Evolutionary conservation across 2,329 filamentous ascomycete species (phyloP).

Genomic region (Ploettnerulaceae sp.): DNA sequence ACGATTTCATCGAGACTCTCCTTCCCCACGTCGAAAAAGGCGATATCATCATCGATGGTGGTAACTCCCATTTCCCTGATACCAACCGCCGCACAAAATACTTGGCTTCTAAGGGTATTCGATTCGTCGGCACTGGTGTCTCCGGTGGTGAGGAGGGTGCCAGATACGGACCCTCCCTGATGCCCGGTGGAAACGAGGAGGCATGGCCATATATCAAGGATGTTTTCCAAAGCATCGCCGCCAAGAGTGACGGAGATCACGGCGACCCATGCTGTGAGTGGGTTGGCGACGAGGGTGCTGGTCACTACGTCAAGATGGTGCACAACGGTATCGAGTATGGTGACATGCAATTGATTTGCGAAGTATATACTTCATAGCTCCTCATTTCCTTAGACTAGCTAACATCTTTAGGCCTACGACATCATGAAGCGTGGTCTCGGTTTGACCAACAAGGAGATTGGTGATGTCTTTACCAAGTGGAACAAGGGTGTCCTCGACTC

Average conservation of each 20-base stretch:
- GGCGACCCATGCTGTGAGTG: slow-evolving; percentile 98
- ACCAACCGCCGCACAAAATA: slow-evolving; percentile 96
- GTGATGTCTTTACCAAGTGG: slow-evolving; percentile 90
- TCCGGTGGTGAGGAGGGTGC: slow-evolving; percentile 99
- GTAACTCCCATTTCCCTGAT: slow-evolving; percentile 99
- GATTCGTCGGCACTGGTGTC: slow-evolving; percentile 94
- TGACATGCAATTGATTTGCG: slow-evolving; percentile 99
- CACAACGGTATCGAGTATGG: slow-evolving; percentile 99
- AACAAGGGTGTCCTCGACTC: slow-evolving; percentile 98
- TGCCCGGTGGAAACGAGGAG: slow-evolving; percentile 98
- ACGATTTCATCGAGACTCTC: slow-evolving; percentile 97
- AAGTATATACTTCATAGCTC: slow-evolving; percentile 56
- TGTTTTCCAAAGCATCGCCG: slow-evolving; percentile 94
- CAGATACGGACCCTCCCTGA: slow-evolving; percentile 92
- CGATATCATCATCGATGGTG: slow-evolving; percentile 99
- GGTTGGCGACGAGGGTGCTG: slow-evolving; percentile 98
- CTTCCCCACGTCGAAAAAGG: slow-evolving; percentile 76
- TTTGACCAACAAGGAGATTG: slow-evolving; percentile 87
- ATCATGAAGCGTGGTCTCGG: slow-evolving; percentile 99
- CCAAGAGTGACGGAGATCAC: slow-evolving; percentile 94
- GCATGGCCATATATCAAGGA: slow-evolving; percentile 99
- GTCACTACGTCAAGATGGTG: slow-evolving; percentile 99
- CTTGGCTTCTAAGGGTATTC: slow-evolving; percentile 79
- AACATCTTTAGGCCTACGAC: slow-evolving; percentile 75
- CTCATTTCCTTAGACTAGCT: slow-evolving; percentile 4